phyloP scores from a whole-genome alignment of 768 basidiomycete species.

The Filobasidium wieringae region DNA sequence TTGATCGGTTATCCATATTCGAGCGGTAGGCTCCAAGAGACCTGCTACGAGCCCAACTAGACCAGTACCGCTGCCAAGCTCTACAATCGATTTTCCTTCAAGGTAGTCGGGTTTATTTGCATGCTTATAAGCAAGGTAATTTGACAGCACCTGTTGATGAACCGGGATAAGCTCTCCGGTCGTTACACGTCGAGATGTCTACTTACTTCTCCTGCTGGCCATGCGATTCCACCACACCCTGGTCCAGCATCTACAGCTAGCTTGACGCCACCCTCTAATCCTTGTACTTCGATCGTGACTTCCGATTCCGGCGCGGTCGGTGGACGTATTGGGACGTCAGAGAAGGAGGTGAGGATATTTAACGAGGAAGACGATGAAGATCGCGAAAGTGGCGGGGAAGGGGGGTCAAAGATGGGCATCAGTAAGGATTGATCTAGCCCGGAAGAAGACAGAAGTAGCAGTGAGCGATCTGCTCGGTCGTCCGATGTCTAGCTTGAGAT shows the following conservation, averaged over 20 bases:
- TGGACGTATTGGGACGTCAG: conserved; percentile 24
- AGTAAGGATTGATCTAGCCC: no score
- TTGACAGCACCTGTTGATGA: conserved; percentile 65
- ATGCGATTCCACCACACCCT: conserved; percentile 83
- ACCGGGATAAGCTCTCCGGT: no score
- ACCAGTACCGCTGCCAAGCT: conserved; percentile 84
- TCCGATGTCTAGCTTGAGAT: no score
- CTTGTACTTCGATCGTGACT: conserved; percentile 22
- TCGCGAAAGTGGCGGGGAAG: not conserved
- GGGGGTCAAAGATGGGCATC: not conserved
- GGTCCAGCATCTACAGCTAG: conserved; percentile 66
- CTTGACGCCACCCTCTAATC: conserved; percentile 21
- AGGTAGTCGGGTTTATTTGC: conserved; percentile 43
- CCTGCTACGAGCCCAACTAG: conserved; percentile 79
- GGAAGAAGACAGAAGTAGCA: no score
- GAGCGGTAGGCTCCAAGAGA: conserved; percentile 48
- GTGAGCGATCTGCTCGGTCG: no score
- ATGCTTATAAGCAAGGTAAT: conserved; percentile 53
- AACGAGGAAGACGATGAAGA: conserved; percentile 18
- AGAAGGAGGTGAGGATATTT: conserved; percentile 20
- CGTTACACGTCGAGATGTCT: no score
- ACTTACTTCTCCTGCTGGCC: conserved; percentile 80
- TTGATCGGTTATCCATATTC: conserved; percentile 79
- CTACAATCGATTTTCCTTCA: conserved; percentile 52
- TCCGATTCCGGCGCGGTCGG: conserved; percentile 25